A percentile compares a stretch with the other conserved stretches of the same genome.
phyloP scores from a whole-genome alignment of 2,329 filamentous ascomycete genomes.

The Cordyceps fumosorosea region DNA sequence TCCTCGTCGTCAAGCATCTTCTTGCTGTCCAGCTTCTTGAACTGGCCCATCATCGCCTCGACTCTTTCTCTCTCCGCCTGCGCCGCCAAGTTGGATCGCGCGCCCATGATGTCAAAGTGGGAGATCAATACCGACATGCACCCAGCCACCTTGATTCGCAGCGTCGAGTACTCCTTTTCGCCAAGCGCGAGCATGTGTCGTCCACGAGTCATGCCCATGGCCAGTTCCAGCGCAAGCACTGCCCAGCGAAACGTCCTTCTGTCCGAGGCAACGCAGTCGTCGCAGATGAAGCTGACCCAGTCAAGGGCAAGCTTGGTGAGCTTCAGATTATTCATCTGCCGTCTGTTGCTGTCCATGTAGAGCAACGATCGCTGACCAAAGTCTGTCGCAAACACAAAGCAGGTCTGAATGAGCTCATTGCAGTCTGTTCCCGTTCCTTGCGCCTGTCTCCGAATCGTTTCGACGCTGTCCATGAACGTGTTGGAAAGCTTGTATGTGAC shows the following conservation, averaged over 20 bases:
- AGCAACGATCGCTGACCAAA: conserved; percentile 92
- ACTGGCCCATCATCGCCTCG: conserved; percentile 71
- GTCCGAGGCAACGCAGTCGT: conserved; percentile 91
- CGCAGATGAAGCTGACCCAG: conserved; percentile 97
- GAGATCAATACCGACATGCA: conserved; percentile 98
- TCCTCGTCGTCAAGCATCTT: conserved; percentile 74
- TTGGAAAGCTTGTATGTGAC: conserved; percentile 96
- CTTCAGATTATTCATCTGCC: conserved; percentile 96
- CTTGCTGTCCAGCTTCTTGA: conserved; percentile 72
- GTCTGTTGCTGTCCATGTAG: conserved; percentile 91
- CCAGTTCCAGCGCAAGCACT: conserved; percentile 88
- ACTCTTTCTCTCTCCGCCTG: conserved; percentile 87
- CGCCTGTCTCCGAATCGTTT: conserved; percentile 83
- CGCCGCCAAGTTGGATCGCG: conserved; percentile 84
- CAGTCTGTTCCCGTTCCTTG: conserved; percentile 63
- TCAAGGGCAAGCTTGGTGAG: conserved; percentile 88
- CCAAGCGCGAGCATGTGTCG: conserved; percentile 88
- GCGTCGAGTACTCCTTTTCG: conserved; percentile 75
- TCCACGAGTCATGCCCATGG: conserved; percentile 93
- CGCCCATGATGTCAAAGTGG: conserved; percentile 98
- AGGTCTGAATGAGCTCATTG: conserved; percentile 94
- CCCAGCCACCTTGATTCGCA: conserved; percentile 84
- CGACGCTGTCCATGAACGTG: conserved; percentile 97
- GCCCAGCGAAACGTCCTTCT: conserved; percentile 97
- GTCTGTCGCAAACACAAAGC: conserved; percentile 97